A percentile compares a stretch with the other conserved stretches of the same genome.
phyloP scores from a whole-genome alignment of 1,139 yeast genomes.

The Nakaseomyces delphensis region DNA sequence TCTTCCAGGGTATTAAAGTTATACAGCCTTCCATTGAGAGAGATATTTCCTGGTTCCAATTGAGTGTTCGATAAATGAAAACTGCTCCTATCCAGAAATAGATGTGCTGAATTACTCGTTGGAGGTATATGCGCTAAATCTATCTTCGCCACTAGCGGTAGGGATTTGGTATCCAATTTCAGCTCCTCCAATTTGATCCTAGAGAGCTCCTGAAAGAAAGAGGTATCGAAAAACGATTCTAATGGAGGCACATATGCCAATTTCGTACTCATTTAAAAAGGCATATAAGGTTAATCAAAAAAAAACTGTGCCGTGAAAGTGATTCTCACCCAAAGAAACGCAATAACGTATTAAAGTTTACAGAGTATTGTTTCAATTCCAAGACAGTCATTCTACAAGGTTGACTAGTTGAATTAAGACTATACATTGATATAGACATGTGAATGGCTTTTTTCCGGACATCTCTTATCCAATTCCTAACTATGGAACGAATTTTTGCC shows the following conservation, averaged over 20 bases:
- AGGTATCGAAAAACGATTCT: conserved; percentile 71
- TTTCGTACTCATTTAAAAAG: neutral
- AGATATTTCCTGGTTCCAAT: conserved; percentile 6
- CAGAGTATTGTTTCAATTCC: too few species aligned
- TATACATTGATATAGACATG: too few species aligned
- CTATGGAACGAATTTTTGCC: too few species aligned
- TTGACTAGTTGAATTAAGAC: too few species aligned
- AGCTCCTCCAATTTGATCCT: conserved; percentile 28
- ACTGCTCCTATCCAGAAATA: conserved; percentile 36
- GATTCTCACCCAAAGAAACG: too few species aligned
- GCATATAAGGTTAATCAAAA: neutral
- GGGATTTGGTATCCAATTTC: conserved; percentile 28
- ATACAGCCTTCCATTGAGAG: conserved; percentile 20
- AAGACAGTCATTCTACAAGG: too few species aligned
- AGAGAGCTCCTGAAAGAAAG: conserved; percentile 69
- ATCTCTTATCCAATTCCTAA: too few species aligned
- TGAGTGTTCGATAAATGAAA: conserved; percentile 24
- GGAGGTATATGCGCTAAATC: conserved; percentile 35
- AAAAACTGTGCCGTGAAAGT: too few species aligned
- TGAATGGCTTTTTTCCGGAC: too few species aligned
- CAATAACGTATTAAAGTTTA: too few species aligned
- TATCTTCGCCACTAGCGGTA: conserved; percentile 28
- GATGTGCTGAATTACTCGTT: conserved; percentile 32
- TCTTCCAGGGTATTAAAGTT: conserved; percentile 82
- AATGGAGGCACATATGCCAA: conserved; percentile 44